Evolutionary conservation across 371 early-diverging fungal genomes (phyloP), one percentile per base, ranked within the genome.

Genomic region (Rhizopus microsporus): DNA sequence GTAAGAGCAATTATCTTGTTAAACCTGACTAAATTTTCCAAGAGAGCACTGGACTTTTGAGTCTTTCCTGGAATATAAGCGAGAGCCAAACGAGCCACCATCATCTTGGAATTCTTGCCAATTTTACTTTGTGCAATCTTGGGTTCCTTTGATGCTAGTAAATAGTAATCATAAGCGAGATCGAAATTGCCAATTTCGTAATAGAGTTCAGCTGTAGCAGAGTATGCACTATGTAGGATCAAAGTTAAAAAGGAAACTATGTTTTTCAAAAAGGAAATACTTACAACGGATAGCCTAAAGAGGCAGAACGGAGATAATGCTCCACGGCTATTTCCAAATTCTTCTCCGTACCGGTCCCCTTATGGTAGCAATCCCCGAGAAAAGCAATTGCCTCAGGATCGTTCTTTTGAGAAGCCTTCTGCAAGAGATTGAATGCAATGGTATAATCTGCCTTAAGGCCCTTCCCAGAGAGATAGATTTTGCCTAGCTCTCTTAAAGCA

Each of bases 401-500:
- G 0, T 90, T 87, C 65, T 91, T 88, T 54, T 80, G 78, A 7
- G 94, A 92, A 6, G 94, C 90, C 54, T 86, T 85, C 43, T 83
- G 69, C 29, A 93, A 85, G 75, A 92, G 88, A 50, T 83, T 68
- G 64, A 92, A 91, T 6, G 96, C 94, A 48, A 84, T 81, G 32
- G 72, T 70, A 59, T 93, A 87, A 59, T 83, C 80, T 4, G 63
- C 57, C 1, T 61, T 59, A 4, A 64, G 17, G 1, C 90, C 86
- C 50, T 80, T 74, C 4, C 90, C 93, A 42, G 74, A 65, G 46
- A 92, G 91, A 63, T 94, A 92, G 80, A 94, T 90, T 31, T 89
- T 91, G 12, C 91, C 89, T 6, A 96, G 77, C 44, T 92, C 91
- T 45, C 94, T 82, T 72, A 90, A 88, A 40, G 94, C 93, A 48